Evolutionary conservation across 106 monocot genomes (phyloP).

Genomic region (Chionographis japonica): DNA sequence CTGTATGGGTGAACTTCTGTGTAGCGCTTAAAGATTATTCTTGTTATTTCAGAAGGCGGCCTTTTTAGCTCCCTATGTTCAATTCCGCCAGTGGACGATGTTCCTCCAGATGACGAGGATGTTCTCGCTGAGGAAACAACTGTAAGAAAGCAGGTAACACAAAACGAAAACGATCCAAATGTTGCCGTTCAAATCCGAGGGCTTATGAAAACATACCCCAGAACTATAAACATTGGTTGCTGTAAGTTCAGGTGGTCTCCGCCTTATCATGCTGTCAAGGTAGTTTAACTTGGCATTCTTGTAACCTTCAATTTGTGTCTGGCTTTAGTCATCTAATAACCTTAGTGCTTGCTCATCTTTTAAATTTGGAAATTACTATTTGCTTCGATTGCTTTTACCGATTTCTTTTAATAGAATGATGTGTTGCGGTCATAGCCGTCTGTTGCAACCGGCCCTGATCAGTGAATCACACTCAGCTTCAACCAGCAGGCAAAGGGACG

Average conservation of each 20-base stretch:
- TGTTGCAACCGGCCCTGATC: too few relatives aligned
- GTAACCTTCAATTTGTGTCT: neutral
- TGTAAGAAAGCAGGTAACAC: conserved; percentile 48
- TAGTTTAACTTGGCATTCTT: conserved; percentile 10
- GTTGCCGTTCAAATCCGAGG: conserved; percentile 73
- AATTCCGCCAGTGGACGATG: conserved; percentile 52
- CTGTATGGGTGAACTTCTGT: neutral
- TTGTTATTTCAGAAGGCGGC: conserved; percentile 46
- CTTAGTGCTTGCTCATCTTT: neutral
- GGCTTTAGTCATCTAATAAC: neutral
- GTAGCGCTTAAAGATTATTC: neutral
- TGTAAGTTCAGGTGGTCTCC: conserved; percentile 53
- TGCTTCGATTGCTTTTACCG: too few relatives aligned
- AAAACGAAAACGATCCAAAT: conserved; percentile 28
- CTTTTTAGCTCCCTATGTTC: conserved; percentile 70
- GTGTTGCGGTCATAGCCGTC: too few relatives aligned
- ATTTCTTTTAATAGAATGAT: too few relatives aligned
- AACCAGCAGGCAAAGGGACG: too few relatives aligned
- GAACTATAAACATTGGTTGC: conserved; percentile 50
- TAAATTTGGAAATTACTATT: neutral
- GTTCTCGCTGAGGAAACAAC: conserved; percentile 69
- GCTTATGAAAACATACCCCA: conserved; percentile 79
- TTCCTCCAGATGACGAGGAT: conserved; percentile 79
- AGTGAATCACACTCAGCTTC: too few relatives aligned
- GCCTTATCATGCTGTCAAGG: conserved; percentile 91